phyloP scores from a whole-genome alignment of 805 yeast species.

The Cyberlindnera xishuangbannaensis region DNA sequence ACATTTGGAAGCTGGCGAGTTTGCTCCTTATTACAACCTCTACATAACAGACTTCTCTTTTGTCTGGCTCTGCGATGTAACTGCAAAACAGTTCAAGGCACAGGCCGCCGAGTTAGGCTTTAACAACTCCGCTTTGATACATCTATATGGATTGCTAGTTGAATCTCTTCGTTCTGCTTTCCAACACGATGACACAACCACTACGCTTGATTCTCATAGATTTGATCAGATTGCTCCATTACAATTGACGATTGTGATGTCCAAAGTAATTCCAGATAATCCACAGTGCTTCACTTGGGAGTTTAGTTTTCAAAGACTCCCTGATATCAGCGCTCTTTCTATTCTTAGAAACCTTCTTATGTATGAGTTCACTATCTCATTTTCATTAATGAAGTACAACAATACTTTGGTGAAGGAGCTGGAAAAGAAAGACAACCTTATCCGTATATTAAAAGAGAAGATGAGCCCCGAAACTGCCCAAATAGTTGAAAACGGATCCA shows the following conservation, averaged over 20 bases:
- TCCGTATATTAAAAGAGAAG: conserved; percentile 26
- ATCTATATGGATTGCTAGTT: conserved; percentile 12
- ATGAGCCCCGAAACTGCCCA: conserved; percentile 10
- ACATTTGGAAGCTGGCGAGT: too few relatives aligned
- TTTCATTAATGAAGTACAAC: conserved; percentile 17
- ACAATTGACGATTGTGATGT: conserved; percentile 13
- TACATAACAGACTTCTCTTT: conserved; percentile 19
- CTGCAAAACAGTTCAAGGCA: conserved; percentile 9
- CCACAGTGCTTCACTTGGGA: conserved; percentile 17
- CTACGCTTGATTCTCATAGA: conserved; percentile 9
- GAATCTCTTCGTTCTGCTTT: conserved; percentile 14
- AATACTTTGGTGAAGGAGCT: conserved; percentile 17
- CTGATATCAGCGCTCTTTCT: conserved; percentile 19
- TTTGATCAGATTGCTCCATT: conserved; percentile 17
- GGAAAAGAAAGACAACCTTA: conserved; percentile 27
- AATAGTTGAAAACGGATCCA: conserved; percentile 2
- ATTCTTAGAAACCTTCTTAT: conserved; percentile 19
- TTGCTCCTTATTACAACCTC: conserved; percentile 6
- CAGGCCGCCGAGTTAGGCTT: conserved; percentile 17
- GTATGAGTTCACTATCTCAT: conserved; percentile 18
- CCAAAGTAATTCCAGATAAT: conserved; percentile 4
- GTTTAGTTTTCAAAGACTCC: conserved; percentile 18
- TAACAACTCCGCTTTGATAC: conserved; percentile 7
- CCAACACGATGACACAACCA: conserved; percentile 4
- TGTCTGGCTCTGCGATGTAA: conserved; percentile 22